Evolutionary conservation across 164 flowering plant genomes (phyloP), one percentile per base, ranked within the genome.

Genomic region (Berberis thunbergii): DNA sequence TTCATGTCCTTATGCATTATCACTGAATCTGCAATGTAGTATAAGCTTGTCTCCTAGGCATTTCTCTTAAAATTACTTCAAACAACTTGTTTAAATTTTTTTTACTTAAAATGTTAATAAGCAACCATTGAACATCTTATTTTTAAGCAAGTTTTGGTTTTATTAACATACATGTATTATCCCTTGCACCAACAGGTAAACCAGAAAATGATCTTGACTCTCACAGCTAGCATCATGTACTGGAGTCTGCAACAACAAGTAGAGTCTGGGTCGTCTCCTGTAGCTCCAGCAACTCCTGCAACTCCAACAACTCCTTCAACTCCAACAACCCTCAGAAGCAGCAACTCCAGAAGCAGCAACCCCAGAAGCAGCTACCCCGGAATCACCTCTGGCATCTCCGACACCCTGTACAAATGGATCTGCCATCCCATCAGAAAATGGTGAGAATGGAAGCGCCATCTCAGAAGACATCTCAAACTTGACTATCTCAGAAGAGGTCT

Each of bases 181-280:
- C 4, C n/a, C 12, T 10, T 10, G 10, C n/a, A 3, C 4, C n/a
- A 3, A 46, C 86, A 89, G 98, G 98, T 89, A 59, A 91, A 89
- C 77, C 92, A 83, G 75, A 91, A 89, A 82, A 91, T 91, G 98
- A 82, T 91, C 60, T 85, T 91, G 11, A 83, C 87, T 46, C 70
- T 91, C 12, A 78, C 91, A 10, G 96, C 97, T 62, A 84, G 98
- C 75, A 81, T 91, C 60, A 89, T 91, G 98, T 89, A 85, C 70
- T 91, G 98, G 98, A 84, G 94, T 73, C 80, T 91, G 53, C 90
- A 83, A 65, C 87, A 83, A 64, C 75, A 75, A 1, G 74, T 49
- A 6, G 86, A 81, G 3, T 7, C 54, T 39, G 84, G 75, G 3
- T 60, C 76, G 0, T 76, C 63, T 26, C 71, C 81, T 41, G 57